These are phyloP conservation scores for Pseudofabraea citricarpa DNA, from an alignment of 2,329 filamentous ascomycete species.

Conservation along the genomic window DNA sequence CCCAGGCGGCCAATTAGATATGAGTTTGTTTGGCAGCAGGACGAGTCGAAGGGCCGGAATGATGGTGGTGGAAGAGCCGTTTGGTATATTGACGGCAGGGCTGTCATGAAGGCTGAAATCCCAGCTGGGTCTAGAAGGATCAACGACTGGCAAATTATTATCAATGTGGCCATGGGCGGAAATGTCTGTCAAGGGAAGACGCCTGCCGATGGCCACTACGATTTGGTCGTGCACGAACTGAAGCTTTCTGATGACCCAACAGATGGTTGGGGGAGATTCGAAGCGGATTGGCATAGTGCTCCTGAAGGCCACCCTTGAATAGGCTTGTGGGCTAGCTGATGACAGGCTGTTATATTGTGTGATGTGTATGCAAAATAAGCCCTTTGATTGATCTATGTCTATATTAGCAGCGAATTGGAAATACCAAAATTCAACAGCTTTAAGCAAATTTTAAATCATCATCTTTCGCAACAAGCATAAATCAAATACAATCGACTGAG, in stretches of 20 bases:
- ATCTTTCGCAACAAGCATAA: too few species aligned
- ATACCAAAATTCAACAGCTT: too few species aligned
- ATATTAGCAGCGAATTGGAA: too few species aligned
- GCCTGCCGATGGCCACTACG: conserved; percentile 49
- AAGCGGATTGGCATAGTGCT: conserved; percentile 39
- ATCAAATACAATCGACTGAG: too few species aligned
- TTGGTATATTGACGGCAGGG: conserved; percentile 54
- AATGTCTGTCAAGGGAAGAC: conserved; percentile 49
- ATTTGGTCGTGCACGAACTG: conserved; percentile 49
- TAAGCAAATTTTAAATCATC: too few species aligned
- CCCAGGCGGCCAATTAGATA: conserved; percentile 41
- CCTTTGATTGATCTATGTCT: too few species aligned
- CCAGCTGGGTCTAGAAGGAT: conserved; percentile 48
- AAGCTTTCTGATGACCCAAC: conserved; percentile 47
- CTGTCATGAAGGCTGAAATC: conserved; percentile 52
- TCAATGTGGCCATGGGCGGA: conserved; percentile 60
- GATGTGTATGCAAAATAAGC: too few species aligned
- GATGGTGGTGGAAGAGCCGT: conserved; percentile 42
- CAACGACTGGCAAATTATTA: conserved; percentile 49
- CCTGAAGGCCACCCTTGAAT: conserved; percentile 15
- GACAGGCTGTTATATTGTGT: too few species aligned
- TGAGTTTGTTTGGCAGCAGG: conserved; percentile 53
- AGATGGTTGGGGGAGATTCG: conserved; percentile 51
- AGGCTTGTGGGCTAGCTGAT: too few species aligned
- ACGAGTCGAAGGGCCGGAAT: conserved; percentile 27